These are phyloP conservation scores for Calonectria leucothoes DNA, from an alignment of 2,329 filamentous ascomycete genomes.

Conservation along the genomic window DNA sequence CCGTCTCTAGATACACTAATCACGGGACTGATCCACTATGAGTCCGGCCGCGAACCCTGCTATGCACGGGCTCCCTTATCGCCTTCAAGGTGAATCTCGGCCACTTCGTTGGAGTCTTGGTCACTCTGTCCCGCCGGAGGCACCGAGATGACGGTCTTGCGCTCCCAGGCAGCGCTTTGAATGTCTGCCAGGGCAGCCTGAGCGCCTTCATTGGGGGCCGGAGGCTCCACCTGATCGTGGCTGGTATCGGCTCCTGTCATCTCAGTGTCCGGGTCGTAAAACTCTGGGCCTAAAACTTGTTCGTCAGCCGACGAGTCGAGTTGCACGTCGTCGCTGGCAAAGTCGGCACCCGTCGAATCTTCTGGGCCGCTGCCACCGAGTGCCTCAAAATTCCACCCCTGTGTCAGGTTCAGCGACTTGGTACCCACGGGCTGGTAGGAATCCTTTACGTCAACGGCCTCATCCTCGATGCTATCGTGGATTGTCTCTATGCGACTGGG, in stretches of 20 bases:
- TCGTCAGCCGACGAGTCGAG: conserved; percentile 54
- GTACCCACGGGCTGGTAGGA: conserved; percentile 43
- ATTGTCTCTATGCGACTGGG: conserved; percentile 40
- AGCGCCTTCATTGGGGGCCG: conserved; percentile 24
- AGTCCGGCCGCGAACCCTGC: conserved; percentile 30
- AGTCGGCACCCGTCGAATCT: conserved; percentile 50
- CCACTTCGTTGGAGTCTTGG: conserved; percentile 56
- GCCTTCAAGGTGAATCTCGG: conserved; percentile 62
- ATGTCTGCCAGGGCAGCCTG: conserved; percentile 42
- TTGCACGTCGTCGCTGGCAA: conserved; percentile 57
- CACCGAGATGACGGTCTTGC: conserved; percentile 53
- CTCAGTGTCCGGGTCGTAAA: conserved; percentile 45
- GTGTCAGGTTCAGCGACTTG: conserved; percentile 47
- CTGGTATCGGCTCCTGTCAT: conserved; percentile 39
- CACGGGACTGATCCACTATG: conserved; percentile 22
- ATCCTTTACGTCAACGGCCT: conserved; percentile 56
- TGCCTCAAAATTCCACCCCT: conserved; percentile 61
- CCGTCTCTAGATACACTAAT: neutral
- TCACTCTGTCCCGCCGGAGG: conserved; percentile 50
- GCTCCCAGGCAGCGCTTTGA: conserved; percentile 48
- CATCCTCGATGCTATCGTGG: conserved; percentile 61
- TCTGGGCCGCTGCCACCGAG: conserved; percentile 47
- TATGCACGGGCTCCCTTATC: conserved; percentile 43
- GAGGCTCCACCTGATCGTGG: conserved; percentile 27
- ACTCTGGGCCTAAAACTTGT: conserved; percentile 34